These are phyloP conservation scores for Martensiomyces pterosporus DNA, from an alignment of 192 early-diverging fungal species.

Conservation along the genomic window DNA sequence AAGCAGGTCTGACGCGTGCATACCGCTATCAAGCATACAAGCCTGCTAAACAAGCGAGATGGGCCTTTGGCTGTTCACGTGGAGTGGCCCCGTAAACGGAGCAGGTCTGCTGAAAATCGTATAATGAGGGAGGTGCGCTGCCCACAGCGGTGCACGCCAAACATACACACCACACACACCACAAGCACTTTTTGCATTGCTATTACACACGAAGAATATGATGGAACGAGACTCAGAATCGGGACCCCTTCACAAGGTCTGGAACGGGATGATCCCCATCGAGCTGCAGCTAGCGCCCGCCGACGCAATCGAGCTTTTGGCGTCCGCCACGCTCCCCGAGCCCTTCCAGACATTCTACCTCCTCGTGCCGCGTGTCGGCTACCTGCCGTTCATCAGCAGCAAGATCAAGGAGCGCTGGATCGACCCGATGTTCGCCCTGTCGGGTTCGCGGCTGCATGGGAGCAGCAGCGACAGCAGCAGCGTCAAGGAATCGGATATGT, in stretches of 20 bases:
- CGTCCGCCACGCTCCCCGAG: conserved; percentile 40
- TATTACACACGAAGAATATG: too few species aligned
- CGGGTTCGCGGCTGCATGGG: conserved; percentile 1
- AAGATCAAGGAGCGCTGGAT: conserved; percentile 42
- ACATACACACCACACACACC: too few species aligned
- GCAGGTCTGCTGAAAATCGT: too few species aligned
- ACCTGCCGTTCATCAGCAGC: conserved; percentile 26
- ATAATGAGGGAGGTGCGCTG: too few species aligned
- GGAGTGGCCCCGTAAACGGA: too few species aligned
- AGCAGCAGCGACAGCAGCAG: background rate
- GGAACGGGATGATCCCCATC: conserved; percentile 45
- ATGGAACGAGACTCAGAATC: conserved; percentile 9
- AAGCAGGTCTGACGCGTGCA: too few species aligned
- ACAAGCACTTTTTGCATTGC: too few species aligned
- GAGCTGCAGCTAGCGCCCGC: conserved; percentile 36
- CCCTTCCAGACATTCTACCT: conserved; percentile 49
- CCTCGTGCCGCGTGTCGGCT: conserved; percentile 34
- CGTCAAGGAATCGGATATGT: conserved; percentile 53
- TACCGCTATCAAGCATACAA: too few species aligned
- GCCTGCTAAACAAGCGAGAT: too few species aligned
- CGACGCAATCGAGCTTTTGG: conserved; percentile 44
- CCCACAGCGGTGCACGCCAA: too few species aligned
- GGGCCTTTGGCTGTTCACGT: too few species aligned
- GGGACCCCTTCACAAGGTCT: conserved; percentile 15
- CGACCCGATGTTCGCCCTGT: conserved; percentile 36